Base-by-base conservation (phyloP, 805 yeast genomes). In the Metschnikowia amazonensis region DNA sequence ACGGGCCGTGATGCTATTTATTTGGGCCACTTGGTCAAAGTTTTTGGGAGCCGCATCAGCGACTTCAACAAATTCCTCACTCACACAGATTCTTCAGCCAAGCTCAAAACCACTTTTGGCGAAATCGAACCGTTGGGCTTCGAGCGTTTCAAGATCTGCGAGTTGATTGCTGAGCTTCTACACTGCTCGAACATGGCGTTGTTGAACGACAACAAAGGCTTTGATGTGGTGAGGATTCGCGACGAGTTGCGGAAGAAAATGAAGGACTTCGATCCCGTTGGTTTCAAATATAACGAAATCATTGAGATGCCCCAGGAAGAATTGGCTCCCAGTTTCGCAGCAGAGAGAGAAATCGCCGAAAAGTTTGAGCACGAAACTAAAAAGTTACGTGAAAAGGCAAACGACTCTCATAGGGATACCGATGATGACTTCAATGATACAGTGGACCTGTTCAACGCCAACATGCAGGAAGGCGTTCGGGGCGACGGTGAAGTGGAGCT, bases 111-210 rank as follows among this genome's bases (percentile, higher is more conserved):
- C 2, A 61, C 66, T 1, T 61, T 61, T 39, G 65, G 65, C 3
- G 64, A 60, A 27, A 61, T 61, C 34, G 64, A 60, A 53, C 76
- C 77, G 1, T 62, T 72, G 42, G 77, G 77, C 1, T 72, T 70
- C 51, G 77, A 72, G 51, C 56, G 76, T 44, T 72, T 71, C 55
- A 72, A 71, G 56, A 70, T 72, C 27, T 70, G 75, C 52, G 77
- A 72, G 56, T 63, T 72, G 48, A 66, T 72, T 27, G 77, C 77
- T 2, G 77, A 72, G 52, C 63, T 72, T 31, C 62, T 72, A 40
- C 77, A 72, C 57, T 72, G 77, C 46, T 70, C 75, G 11, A 72
- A 71, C 53, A 72, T 72, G 77, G 74, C 74, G 13, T 58, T 72
- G 40, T 58, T 71, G 28, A 72, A 72, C 50, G 75, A 70, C 51